A percentile compares a stretch with the other conserved stretches of the same genome.
Evolutionary conservation across 352 stramenopile species (phyloP).

Genomic region (Pythium guiyangense): DNA sequence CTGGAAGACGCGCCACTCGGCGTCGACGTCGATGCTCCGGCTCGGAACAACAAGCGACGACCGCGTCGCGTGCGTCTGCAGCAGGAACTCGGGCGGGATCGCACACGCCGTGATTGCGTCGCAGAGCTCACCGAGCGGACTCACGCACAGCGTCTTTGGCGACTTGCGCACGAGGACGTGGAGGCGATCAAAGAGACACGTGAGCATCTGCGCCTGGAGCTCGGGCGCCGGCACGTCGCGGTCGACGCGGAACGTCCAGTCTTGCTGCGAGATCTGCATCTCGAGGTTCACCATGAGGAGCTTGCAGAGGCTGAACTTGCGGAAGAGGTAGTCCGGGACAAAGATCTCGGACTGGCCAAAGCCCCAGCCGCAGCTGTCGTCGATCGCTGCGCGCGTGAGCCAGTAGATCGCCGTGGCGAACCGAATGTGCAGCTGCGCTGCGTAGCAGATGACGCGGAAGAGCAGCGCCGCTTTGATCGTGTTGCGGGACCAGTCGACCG

Average conservation of each 20-base stretch:
- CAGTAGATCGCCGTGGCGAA: constrained; percentile 81
- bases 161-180: constrained; percentile 37
- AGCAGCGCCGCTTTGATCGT: constrained; percentile 73
- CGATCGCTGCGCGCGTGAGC: constrained; percentile 67
- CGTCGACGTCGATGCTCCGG: constrained; percentile 9
- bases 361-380: constrained; percentile 76
- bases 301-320: constrained; percentile 81
- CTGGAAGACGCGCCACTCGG: constrained; percentile 47
- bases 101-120: constrained; percentile 39
- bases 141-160: constrained; percentile 18
- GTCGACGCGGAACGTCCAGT: constrained; percentile 61
- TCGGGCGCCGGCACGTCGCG: constrained; percentile 59
- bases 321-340: constrained; percentile 70
- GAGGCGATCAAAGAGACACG: constrained; percentile 59
- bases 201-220: constrained; percentile 55
- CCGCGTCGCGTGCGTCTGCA: background rate
- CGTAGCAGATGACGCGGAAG: constrained; percentile 67
- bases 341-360: constrained; percentile 76
- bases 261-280: constrained; percentile 61
- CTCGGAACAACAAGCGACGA: background rate
- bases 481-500: constrained; percentile 69
- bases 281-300: constrained; percentile 79
- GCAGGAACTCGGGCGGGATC: constrained; percentile 41
- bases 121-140: constrained; percentile 53
- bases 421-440: constrained; percentile 68